These are phyloP conservation scores for Spencermartinsiella europaea DNA, from an alignment of 805 yeast genomes.

Conservation along the genomic window DNA sequence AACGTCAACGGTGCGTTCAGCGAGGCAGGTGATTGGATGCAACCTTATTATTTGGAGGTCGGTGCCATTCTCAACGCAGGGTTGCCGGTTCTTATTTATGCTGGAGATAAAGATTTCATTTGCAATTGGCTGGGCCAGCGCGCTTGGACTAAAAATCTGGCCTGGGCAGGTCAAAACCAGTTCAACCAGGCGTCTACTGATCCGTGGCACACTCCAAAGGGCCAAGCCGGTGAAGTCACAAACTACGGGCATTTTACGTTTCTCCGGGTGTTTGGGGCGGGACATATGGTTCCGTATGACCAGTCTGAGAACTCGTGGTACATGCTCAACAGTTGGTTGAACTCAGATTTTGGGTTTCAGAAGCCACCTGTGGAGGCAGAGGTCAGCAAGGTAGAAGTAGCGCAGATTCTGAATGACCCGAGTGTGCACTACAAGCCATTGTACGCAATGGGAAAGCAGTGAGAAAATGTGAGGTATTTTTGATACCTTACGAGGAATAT, in stretches of 20 bases:
- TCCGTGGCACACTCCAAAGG: slow-evolving; percentile 28
- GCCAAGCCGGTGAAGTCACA: slow-evolving; percentile 59
- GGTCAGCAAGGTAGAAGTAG: too few species aligned
- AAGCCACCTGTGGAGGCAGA: neutral
- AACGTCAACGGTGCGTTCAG: slow-evolving; percentile 65
- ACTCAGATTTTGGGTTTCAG: slow-evolving; percentile 56
- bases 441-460: too few species aligned
- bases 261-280: slow-evolving; percentile 73
- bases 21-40: slow-evolving; percentile 57
- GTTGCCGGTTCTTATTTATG: slow-evolving; percentile 78
- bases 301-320: slow-evolving; percentile 71
- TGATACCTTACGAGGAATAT: too few species aligned
- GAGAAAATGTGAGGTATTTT: too few species aligned
- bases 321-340: slow-evolving; percentile 84
- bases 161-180: slow-evolving; percentile 54
- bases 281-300: slow-evolving; percentile 86
- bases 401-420: too few species aligned
- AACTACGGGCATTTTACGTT: slow-evolving; percentile 67
- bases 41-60: slow-evolving; percentile 54
- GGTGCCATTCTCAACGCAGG: slow-evolving; percentile 59
- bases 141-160: slow-evolving; percentile 69
- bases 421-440: too few species aligned
- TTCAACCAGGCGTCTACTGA: slow-evolving; percentile 46
- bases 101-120: slow-evolving; percentile 92
- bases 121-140: slow-evolving; percentile 91